These are phyloP conservation scores for Collybiopsis luxurians DNA, from an alignment of 768 basidiomycete genomes.

Conservation along the genomic window DNA sequence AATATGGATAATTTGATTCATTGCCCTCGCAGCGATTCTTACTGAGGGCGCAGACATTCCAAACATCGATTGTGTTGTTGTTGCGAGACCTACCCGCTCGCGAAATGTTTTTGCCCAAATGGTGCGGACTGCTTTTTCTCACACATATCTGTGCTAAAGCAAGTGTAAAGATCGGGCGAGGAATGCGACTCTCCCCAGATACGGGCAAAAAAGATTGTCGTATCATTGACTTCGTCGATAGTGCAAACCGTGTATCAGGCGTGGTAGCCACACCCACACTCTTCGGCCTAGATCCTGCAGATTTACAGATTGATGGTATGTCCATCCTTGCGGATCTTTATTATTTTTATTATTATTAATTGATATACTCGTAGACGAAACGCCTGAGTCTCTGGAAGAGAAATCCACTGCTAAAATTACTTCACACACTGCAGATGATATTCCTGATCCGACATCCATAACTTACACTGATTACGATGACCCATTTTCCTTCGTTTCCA, in stretches of 20 bases:
- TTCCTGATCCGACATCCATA: slow-evolving; percentile 59
- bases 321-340: neutral
- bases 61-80: slow-evolving; percentile 86
- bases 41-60: slow-evolving; percentile 96
- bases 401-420: slow-evolving; percentile 27
- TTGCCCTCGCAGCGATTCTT: slow-evolving; percentile 58
- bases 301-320: slow-evolving; percentile 60
- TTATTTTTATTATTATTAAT: slow-evolving; percentile 8
- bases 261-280: slow-evolving; percentile 79
- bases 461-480: slow-evolving; percentile 77
- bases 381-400: slow-evolving; percentile 44
- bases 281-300: slow-evolving; percentile 79
- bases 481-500: slow-evolving; percentile 57
- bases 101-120: slow-evolving; percentile 91
- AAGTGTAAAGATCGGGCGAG: slow-evolving; percentile 76
- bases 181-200: slow-evolving; percentile 79
- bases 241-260: slow-evolving; percentile 61
- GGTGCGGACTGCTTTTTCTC: slow-evolving; percentile 42
- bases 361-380: slow-evolving; percentile 41
- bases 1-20: neutral
- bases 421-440: slow-evolving; percentile 24
- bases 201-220: slow-evolving; percentile 84
- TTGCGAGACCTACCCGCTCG: slow-evolving; percentile 87
- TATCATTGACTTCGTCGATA: slow-evolving; percentile 91
- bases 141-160: neutral